Conservation (phyloP, 805 yeast species). For the Kazachstania bromeliacearum region DNA sequence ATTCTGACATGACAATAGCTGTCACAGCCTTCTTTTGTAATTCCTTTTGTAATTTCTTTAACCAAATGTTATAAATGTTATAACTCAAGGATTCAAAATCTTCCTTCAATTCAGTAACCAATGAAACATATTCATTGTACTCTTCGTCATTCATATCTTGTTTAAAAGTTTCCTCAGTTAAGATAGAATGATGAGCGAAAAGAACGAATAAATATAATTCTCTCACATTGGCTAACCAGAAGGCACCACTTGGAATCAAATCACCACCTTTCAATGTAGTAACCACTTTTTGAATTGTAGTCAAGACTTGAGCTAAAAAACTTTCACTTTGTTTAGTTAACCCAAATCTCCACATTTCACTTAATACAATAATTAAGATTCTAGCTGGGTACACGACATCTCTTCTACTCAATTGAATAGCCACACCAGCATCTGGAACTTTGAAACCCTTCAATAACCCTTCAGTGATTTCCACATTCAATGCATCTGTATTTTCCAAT, state of each 20-base stretch:
- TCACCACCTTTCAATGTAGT: conserved; percentile 75
- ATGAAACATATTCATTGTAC: conserved; percentile 77
- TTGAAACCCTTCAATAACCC: conserved; percentile 77
- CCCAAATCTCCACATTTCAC: conserved; percentile 98
- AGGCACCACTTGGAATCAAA: conserved; percentile 84
- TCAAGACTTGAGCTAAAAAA: conserved; percentile 79
- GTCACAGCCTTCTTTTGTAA: conserved; percentile 85
- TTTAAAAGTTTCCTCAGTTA: conserved; percentile 69
- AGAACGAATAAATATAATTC: conserved; percentile 91
- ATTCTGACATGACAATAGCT: conserved; percentile 92
- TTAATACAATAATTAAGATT: conserved; percentile 79
- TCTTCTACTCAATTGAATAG: conserved; percentile 71
- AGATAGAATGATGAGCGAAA: conserved; percentile 85
- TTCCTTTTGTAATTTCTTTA: conserved; percentile 87
- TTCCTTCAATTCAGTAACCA: conserved; percentile 85
- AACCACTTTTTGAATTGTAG: conserved; percentile 78
- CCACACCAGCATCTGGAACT: conserved; percentile 79
- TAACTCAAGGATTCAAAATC: conserved; percentile 89
- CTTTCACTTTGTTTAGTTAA: conserved; percentile 85
- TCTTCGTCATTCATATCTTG: conserved; percentile 85
- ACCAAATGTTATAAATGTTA: conserved; percentile 94
- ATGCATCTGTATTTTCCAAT: conserved; percentile 57
- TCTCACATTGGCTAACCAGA: conserved; percentile 95
- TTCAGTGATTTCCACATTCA: conserved; percentile 78
- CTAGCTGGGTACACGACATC: conserved; percentile 95